These are phyloP conservation scores for Alternaria sp. DNA, from an alignment of 2,329 filamentous ascomycete species.

Conservation along the genomic window DNA sequence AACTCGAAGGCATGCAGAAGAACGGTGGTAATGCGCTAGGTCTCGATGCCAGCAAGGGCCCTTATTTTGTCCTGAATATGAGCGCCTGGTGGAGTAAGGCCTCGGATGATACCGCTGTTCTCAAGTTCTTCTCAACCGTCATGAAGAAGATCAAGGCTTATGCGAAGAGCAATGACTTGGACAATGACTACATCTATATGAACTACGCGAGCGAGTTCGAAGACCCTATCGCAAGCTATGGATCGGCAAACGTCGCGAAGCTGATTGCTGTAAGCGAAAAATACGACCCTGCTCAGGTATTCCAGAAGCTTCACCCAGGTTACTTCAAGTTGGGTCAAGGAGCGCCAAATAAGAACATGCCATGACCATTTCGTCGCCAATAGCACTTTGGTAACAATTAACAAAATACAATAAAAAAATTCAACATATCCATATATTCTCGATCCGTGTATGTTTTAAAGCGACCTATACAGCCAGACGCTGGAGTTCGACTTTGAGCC, in stretches of 20 bases:
- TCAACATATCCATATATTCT: too few relatives aligned
- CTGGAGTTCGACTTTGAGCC: not conserved
- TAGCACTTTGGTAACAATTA: not conserved
- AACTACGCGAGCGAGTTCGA: slow-evolving; percentile 58
- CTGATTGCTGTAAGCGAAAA: slow-evolving; percentile 46
- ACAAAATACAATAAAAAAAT: slow-evolving; percentile 7
- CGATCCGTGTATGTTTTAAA: too few relatives aligned
- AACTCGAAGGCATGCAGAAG: slow-evolving; percentile 36
- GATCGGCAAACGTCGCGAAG: slow-evolving; percentile 45
- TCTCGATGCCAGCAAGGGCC: slow-evolving; percentile 29
- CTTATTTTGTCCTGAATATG: slow-evolving; percentile 35
- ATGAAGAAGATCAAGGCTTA: slow-evolving; percentile 30
- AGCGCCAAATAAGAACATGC: slow-evolving; percentile 13
- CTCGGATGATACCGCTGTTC: slow-evolving; percentile 31
- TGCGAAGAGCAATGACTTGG: slow-evolving; percentile 25
- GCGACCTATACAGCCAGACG: not conserved
- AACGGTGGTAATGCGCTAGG: slow-evolving; percentile 44
- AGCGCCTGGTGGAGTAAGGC: slow-evolving; percentile 27
- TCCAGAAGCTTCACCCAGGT: slow-evolving; percentile 47
- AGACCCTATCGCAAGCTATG: slow-evolving; percentile 49
- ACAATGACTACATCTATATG: slow-evolving; percentile 49
- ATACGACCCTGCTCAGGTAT: slow-evolving; percentile 54
- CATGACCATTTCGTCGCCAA: not conserved
- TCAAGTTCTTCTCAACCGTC: slow-evolving; percentile 30
- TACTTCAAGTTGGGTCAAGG: slow-evolving; percentile 67